phyloP scores from a whole-genome alignment of 2,329 filamentous ascomycete genomes.

The Dothistroma septosporum region DNA sequence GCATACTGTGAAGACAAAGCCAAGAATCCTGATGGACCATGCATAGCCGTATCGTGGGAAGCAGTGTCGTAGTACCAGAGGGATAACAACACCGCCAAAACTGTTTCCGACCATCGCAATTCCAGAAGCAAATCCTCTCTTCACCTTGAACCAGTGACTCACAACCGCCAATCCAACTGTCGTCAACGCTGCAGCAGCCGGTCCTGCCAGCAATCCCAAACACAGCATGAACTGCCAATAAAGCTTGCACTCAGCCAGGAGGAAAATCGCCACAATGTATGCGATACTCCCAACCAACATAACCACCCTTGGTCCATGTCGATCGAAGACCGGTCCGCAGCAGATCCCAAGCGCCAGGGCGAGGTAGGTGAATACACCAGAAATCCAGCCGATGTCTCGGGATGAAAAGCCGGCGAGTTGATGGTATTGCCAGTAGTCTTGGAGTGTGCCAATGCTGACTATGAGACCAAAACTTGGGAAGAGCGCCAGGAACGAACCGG shows the following conservation, averaged over 20 bases:
- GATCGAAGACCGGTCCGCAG: conserved; percentile 49
- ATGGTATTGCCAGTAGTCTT: conserved; percentile 45
- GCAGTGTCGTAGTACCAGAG: conserved; percentile 33
- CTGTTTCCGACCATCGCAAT: conserved; percentile 41
- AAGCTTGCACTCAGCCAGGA: conserved; percentile 45
- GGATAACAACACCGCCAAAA: conserved; percentile 38
- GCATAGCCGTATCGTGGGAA: conserved; percentile 36
- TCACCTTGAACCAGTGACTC: conserved; percentile 40
- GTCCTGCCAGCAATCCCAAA: conserved; percentile 34
- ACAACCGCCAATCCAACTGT: conserved; percentile 39
- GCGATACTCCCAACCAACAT: conserved; percentile 37
- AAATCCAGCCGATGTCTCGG: conserved; percentile 50
- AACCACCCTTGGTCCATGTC: conserved; percentile 44
- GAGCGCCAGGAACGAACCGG: conserved; percentile 37
- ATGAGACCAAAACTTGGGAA: conserved; percentile 47
- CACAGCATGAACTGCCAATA: conserved; percentile 50
- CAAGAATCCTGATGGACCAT: conserved; percentile 37
- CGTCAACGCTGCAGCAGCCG: conserved; percentile 35
- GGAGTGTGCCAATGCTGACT: conserved; percentile 46
- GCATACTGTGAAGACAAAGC: conserved; percentile 37
- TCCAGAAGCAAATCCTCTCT: conserved; percentile 38
- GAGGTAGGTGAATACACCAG: conserved; percentile 45
- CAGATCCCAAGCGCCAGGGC: conserved; percentile 46
- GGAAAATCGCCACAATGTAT: conserved; percentile 42
- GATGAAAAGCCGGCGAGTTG: conserved; percentile 43